These are phyloP conservation scores for Coriolopsis trogii DNA, from an alignment of 1,284 basidiomycete genomes.

Conservation along the genomic window DNA sequence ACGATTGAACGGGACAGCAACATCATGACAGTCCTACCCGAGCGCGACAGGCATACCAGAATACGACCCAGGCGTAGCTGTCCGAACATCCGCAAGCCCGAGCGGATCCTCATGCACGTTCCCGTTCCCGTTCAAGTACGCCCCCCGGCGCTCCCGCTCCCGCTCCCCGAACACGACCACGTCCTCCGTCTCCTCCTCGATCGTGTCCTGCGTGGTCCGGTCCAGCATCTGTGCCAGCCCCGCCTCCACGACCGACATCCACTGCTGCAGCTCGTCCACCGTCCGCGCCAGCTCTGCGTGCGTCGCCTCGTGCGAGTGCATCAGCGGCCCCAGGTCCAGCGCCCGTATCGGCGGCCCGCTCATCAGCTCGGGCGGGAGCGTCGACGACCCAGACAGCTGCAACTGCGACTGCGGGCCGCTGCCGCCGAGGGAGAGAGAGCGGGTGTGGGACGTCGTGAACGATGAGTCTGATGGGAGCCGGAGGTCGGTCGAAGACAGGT, in stretches of 20 bases:
- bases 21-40: constrained; percentile 18
- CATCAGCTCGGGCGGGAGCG: constrained; percentile 20
- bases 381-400: too few relatives aligned
- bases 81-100: constrained; percentile 10
- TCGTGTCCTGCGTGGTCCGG: constrained; percentile 44
- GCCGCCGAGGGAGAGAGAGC: constrained; percentile 29
- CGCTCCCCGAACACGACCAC: constrained; percentile 16
- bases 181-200: constrained; percentile 53
- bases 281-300: constrained; percentile 75
- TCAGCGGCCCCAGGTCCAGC: constrained; percentile 69
- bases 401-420: too few relatives aligned
- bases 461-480: constrained; percentile 24
- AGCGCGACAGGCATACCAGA: constrained; percentile 20
- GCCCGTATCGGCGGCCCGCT: constrained; percentile 56
- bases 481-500: constrained; percentile 26
- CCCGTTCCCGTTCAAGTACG: too few relatives aligned
- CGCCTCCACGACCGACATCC: constrained; percentile 78
- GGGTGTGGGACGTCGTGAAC: constrained; percentile 26
- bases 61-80: constrained; percentile 12
- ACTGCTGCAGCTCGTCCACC: constrained; percentile 79
- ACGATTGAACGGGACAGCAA: too few relatives aligned
- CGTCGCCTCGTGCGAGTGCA: constrained; percentile 61
- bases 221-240: constrained; percentile 73
- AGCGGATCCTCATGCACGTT: constrained; percentile 8
- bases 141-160: too few relatives aligned